Evolutionary conservation across 2,329 filamentous ascomycete species (phyloP).

Genomic region (Aspergillus piperis): DNA sequence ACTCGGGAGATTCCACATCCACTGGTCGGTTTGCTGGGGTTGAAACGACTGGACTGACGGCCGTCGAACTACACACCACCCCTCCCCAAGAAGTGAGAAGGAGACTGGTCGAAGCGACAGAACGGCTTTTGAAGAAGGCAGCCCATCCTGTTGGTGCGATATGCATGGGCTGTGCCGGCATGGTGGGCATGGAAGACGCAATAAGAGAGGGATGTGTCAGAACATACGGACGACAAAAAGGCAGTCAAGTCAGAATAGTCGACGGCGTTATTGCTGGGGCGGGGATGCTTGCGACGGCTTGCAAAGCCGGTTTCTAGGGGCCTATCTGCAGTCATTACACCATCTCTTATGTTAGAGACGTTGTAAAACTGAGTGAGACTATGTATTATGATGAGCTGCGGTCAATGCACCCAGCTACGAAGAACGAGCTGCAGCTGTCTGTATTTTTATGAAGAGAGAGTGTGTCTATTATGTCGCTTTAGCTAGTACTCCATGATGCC

Average conservation of each 20-base stretch:
- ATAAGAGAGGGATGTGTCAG: constrained; percentile 70
- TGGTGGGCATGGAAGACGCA: constrained; percentile 79
- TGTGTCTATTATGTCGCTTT: not conserved
- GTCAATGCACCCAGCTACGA: not conserved
- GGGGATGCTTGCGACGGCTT: constrained; percentile 38
- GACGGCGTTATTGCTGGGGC: constrained; percentile 62
- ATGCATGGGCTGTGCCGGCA: constrained; percentile 85
- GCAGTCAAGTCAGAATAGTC: constrained; percentile 65
- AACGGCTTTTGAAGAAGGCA: constrained; percentile 58
- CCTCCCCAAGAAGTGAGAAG: constrained; percentile 63
- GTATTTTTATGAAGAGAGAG: not conserved
- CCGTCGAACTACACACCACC: constrained; percentile 74
- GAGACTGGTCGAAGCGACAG: constrained; percentile 70
- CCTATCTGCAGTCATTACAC: not conserved
- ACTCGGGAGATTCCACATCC: constrained; percentile 34
- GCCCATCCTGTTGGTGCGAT: constrained; percentile 62
- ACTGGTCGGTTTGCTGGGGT: constrained; percentile 71
- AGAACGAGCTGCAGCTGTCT: not conserved
- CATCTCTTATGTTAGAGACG: not conserved
- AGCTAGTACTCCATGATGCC: not conserved
- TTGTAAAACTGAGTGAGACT: not conserved
- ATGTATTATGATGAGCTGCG: not conserved
- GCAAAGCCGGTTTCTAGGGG: constrained; percentile 38
- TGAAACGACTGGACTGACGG: constrained; percentile 76
- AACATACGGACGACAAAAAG: constrained; percentile 62